Evolutionary conservation across 768 basidiomycete species (phyloP).

Genomic region (Trametes cingulata): DNA sequence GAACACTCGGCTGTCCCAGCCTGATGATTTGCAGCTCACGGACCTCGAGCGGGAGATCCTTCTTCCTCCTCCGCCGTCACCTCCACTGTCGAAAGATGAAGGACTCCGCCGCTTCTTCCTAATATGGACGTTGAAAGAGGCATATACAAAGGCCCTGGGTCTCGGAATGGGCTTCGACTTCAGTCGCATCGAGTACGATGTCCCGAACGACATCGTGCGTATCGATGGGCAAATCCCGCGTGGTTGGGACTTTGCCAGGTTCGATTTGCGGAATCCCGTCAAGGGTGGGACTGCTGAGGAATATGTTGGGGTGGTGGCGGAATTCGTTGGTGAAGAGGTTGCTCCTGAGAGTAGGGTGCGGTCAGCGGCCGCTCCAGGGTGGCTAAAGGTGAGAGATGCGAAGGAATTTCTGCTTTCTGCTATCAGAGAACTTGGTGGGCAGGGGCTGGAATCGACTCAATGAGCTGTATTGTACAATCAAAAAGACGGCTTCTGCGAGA

Average conservation of each 20-base stretch:
- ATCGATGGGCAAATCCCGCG: constrained; percentile 57
- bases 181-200: constrained; percentile 70
- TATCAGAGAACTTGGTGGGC: constrained; percentile 11
- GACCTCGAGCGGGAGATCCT: constrained; percentile 36
- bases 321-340: constrained; percentile 49
- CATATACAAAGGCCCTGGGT: constrained; percentile 87
- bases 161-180: constrained; percentile 84
- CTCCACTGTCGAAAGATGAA: constrained; percentile 47
- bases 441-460: background rate
- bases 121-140: constrained; percentile 91
- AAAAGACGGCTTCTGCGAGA: no score
- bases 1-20: no score
- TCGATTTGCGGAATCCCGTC: constrained; percentile 39
- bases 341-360: constrained; percentile 15
- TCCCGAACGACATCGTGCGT: constrained; percentile 47
- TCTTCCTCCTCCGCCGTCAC: constrained; percentile 31
- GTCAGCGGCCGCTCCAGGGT: constrained; percentile 10
- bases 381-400: constrained; percentile 26
- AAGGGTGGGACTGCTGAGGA: constrained; percentile 43
- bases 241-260: constrained; percentile 73
- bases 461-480: background rate
- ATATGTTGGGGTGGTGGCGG: constrained; percentile 70
- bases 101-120: constrained; percentile 69
- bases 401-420: constrained; percentile 22
- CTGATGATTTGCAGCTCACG: constrained; percentile 38